Base-by-base conservation (phyloP, 2,329 filamentous ascomycete species). In the Colletotrichum tropicale region DNA sequence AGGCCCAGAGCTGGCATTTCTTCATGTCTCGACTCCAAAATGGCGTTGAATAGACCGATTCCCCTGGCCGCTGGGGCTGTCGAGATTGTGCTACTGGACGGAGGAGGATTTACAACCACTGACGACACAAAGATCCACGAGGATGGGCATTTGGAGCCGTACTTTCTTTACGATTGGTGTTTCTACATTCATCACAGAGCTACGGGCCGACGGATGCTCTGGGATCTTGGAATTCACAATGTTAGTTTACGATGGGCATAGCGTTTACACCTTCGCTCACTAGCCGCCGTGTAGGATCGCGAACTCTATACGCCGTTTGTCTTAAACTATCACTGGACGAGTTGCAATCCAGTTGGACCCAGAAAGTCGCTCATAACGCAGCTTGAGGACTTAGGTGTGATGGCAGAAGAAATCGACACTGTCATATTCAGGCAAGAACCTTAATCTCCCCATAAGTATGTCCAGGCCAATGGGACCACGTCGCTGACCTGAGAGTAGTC, bases 61-160 rank as follows among this genome's bases (percentile, higher is more conserved):
- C 38, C 38, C 38, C 8, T 18, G 18, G 38, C 38, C 18, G n/a
- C 38, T 12, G 38, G 38, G 38, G 18, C 38, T n/a, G 38, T 64
- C 13, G 61, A 64, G 13, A 10, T 64, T n/a, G n/a, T 12, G n/a
- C 36, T 64, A 36, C n/a, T 38, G 32, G 61, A 64, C 36, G 61
- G 61, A 21, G 61, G 61, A 21, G 61, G 61, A n/a, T 24, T 64
- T 8, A 64, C 61, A 24, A 64, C 61, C 32, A 64, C 61, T 6
- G 61, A 64, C 32, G 61, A 64, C 61, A 64, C 61, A 24, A 64
- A 36, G 61, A 64, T 64, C n/a, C 61, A 64, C 30, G 61, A 30
- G 18, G 61, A 64, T 36, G 61, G 61, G 30, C 30, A 38, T 64
- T 9, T 15, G n/a, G 36, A 24, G 12, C 61, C 61, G 12, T 64